Base-by-base conservation (phyloP, 2,329 filamentous ascomycete genomes). In the Penicillium sp. region DNA sequence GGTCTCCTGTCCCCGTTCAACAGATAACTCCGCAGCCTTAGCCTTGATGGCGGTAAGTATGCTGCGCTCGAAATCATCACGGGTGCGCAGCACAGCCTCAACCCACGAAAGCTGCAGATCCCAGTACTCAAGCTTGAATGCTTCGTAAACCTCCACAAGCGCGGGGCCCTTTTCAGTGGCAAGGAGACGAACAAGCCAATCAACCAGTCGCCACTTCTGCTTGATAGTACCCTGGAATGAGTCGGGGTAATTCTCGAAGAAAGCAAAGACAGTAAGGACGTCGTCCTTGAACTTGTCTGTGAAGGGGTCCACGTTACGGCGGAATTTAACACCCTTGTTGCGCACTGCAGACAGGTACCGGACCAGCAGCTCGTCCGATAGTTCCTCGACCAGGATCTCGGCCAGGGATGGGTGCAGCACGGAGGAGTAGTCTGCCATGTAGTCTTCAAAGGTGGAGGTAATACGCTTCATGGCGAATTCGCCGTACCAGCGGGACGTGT, bases 21-120 rank as follows among this genome's bases (percentile, higher is more conserved):
- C 86, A 56, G 89, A 86, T 63, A 96, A 83, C 73, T 91, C 89
- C 8, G 91, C 92, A n/a, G 92, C 93, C 70, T 87, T 85, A 3
- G 86, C 86, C 80, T 97, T 97, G 46, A 97, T 88, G 18, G 85
- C 83, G 68, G 91, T 94, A 60, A 97, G 74, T 89, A 97, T 91
- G 57, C 84, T 83, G 63, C 93, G 82, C 73, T 97, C 94, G 75
- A 96, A 97, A 77, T 99, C 94, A 73, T 99, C 94, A 63, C 95
- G 81, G 2, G 86, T 82, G 62, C 92, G 83, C 60, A 99, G 71
- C 46, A 96, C 93, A 7, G 90, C 88, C 79, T 99, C 95, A 8
- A 99, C 91, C 94, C 94, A 99, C 44, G 86, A 88, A 56, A 97
- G 86, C 72, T 95, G 91, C 70, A 97, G 79, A 75, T 99, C 94